Evolutionary conservation across 2,329 filamentous ascomycete genomes (phyloP).

Genomic region (Colletotrichum chrysophilum): DNA sequence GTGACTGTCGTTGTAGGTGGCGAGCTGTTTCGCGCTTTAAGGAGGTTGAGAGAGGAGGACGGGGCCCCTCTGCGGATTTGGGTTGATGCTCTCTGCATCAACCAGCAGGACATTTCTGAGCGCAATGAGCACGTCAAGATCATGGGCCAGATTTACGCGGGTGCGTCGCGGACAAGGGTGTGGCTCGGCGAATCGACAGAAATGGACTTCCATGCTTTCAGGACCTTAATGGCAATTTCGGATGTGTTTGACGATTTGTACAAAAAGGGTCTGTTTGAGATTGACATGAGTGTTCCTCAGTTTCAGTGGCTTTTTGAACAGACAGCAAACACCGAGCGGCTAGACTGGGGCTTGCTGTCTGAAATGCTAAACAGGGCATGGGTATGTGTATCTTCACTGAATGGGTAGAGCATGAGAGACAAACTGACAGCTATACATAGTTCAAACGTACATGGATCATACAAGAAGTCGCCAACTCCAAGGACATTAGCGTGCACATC

Average conservation of each 20-base stretch:
- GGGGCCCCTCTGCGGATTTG: not conserved
- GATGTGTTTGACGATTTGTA: not conserved
- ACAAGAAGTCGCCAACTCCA: slow-evolving; percentile 15
- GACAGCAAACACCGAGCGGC: not conserved
- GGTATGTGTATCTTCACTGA: not conserved
- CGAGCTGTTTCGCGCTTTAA: slow-evolving; percentile 10
- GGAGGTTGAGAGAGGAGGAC: not conserved
- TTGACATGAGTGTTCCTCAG: not conserved
- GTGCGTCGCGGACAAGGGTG: not conserved
- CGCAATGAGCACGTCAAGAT: slow-evolving; percentile 18
- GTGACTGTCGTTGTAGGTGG: slow-evolving; percentile 1
- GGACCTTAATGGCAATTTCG: not conserved
- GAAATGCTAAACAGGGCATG: slow-evolving; percentile 5
- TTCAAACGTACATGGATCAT: slow-evolving; percentile 20
- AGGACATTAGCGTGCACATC: not conserved
- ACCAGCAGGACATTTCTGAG: slow-evolving; percentile 13
- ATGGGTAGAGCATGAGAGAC: not conserved
- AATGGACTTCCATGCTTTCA: not conserved
- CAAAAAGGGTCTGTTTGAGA: not conserved
- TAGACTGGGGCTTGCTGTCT: slow-evolving; percentile 6
- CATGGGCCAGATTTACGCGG: slow-evolving; percentile 14
- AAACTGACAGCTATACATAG: not conserved
- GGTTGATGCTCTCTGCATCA: slow-evolving; percentile 21
- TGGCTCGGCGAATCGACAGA: slow-evolving; percentile 19
- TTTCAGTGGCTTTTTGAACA: not conserved